These are phyloP conservation scores for Citrus medica DNA, from an alignment of 345 rosid species.

Conservation along the genomic window DNA sequence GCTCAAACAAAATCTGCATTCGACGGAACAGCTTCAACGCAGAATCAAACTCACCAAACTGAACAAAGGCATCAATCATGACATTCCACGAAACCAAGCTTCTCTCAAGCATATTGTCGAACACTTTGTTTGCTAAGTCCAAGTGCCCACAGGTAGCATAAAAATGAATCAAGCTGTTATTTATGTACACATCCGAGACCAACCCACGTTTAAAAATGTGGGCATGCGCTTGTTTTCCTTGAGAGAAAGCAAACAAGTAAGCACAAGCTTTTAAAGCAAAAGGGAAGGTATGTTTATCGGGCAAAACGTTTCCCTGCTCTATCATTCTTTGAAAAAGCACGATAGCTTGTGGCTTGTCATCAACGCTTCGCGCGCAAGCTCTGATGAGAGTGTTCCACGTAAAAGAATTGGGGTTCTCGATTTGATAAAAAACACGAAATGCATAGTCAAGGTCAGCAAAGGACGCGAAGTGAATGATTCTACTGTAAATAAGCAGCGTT, in stretches of 20 bases:
- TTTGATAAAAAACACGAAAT: constrained; percentile 40
- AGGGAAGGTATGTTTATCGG: constrained; percentile 82
- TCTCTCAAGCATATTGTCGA: constrained; percentile 59
- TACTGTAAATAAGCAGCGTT: constrained; percentile 51
- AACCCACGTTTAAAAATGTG: constrained; percentile 65
- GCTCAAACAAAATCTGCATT: constrained; percentile 47
- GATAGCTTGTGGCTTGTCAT: constrained; percentile 54
- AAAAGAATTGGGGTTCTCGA: constrained; percentile 52
- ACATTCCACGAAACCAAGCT: constrained; percentile 79
- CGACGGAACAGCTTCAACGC: constrained; percentile 49
- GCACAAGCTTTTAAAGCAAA: constrained; percentile 80
- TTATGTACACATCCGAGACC: constrained; percentile 57
- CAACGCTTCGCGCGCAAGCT: constrained; percentile 52
- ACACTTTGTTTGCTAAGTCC: constrained; percentile 50
- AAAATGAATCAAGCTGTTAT: constrained; percentile 75
- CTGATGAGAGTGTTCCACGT: constrained; percentile 88
- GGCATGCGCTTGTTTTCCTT: constrained; percentile 70
- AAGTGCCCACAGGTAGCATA: constrained; percentile 66
- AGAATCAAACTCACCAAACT: constrained; percentile 46
- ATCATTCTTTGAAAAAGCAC: constrained; percentile 46
- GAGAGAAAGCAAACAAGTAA: constrained; percentile 51
- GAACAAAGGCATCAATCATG: constrained; percentile 68
- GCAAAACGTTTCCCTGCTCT: constrained; percentile 39
- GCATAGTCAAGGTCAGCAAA: constrained; percentile 51
- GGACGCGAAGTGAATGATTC: constrained; percentile 55